Conservation (phyloP, 2,329 filamentous ascomycete species). For the Coniella lustricola region DNA sequence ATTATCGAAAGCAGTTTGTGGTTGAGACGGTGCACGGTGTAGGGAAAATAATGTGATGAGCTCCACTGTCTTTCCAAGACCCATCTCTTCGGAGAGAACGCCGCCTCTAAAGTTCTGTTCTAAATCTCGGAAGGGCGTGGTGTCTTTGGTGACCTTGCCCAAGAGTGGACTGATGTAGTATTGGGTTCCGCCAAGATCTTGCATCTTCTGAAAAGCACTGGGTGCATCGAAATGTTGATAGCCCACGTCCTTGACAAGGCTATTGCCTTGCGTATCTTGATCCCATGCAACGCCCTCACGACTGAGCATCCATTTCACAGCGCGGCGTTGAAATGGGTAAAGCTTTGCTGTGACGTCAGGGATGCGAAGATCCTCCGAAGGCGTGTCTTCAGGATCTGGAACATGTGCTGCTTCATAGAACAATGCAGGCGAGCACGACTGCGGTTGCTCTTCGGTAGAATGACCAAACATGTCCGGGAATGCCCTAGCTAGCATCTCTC, state of each 20-base stretch:
- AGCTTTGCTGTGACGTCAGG: constrained; percentile 42
- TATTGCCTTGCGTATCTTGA: constrained; percentile 12
- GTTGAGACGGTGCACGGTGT: constrained; percentile 38
- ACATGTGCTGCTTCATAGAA: constrained; percentile 67
- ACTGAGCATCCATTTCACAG: constrained; percentile 62
- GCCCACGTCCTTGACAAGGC: constrained; percentile 22
- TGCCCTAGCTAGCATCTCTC: constrained; percentile 17
- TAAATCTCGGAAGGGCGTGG: constrained; percentile 33
- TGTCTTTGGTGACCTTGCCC: constrained; percentile 48
- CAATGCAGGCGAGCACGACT: constrained; percentile 38
- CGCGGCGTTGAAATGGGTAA: constrained; percentile 66
- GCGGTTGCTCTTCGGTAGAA: background rate
- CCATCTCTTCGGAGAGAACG: constrained; percentile 76
- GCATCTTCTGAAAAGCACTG: constrained; percentile 35
- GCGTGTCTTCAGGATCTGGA: constrained; percentile 39
- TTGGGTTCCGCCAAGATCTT: constrained; percentile 37
- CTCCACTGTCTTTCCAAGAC: constrained; percentile 74
- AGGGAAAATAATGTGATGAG: constrained; percentile 63
- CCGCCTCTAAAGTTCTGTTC: constrained; percentile 47
- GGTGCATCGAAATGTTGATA: constrained; percentile 22
- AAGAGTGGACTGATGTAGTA: constrained; percentile 50
- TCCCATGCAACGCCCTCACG: constrained; percentile 55
- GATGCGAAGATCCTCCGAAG: constrained; percentile 33
- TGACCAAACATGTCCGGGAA: constrained; percentile 14
- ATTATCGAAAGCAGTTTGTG: constrained; percentile 25